phyloP scores from a whole-genome alignment of 345 rosid species.

The Firmiana major region DNA sequence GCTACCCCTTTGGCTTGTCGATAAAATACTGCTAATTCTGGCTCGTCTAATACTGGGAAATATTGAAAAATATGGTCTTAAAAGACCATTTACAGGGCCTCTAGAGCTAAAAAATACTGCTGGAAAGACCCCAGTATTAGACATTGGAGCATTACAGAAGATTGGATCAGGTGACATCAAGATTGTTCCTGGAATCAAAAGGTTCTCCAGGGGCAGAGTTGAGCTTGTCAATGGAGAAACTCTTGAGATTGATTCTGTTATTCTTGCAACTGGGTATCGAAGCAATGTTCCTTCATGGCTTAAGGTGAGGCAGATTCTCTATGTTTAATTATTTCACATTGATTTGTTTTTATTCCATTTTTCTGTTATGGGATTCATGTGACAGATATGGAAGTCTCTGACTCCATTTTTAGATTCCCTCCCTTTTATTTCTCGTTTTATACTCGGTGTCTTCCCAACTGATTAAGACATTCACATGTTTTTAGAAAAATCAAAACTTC shows the following conservation, averaged over 20 bases:
- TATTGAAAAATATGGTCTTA: slow-evolving; percentile 56
- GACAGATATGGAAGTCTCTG: slow-evolving; percentile 30
- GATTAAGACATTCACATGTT: slow-evolving; percentile 17
- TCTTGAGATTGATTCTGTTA: slow-evolving; percentile 59
- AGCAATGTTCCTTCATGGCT: slow-evolving; percentile 97
- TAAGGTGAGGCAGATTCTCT: slow-evolving; percentile 39
- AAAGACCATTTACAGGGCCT: slow-evolving; percentile 64
- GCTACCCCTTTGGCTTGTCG: slow-evolving; percentile 72
- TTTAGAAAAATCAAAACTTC: slow-evolving; percentile 9
- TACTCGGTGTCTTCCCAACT: neutral
- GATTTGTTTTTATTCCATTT: neutral
- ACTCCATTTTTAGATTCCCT: neutral
- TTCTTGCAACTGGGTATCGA: slow-evolving; percentile 88
- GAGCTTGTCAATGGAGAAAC: slow-evolving; percentile 62
- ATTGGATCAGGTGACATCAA: slow-evolving; percentile 70
- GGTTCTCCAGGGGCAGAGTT: slow-evolving; percentile 44
- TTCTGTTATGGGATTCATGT: slow-evolving; percentile 2
- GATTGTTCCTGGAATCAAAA: slow-evolving; percentile 67
- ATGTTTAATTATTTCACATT: neutral
- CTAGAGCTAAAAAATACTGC: slow-evolving; percentile 51
- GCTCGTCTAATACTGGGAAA: slow-evolving; percentile 59
- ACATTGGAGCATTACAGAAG: slow-evolving; percentile 63
- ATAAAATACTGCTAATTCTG: slow-evolving; percentile 52
- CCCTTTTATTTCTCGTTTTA: neutral
- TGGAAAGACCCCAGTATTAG: slow-evolving; percentile 85